These are phyloP conservation scores for thale cress (Arabidopsis thaliana) DNA, from an alignment of 345 rosid species.

Conservation along the genomic window TAIR10.1 NC_003076.8:1780001-1780500, in stretches of 20 bases:
- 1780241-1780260: slow-evolving; percentile 20
- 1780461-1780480: slow-evolving; percentile 54
- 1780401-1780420: slow-evolving; percentile 89
- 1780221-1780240: slow-evolving; percentile 11
- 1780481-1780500: not conserved
- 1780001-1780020: slow-evolving; percentile 5
- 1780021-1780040: slow-evolving; percentile 19
- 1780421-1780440: slow-evolving; percentile 75
- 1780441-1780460: slow-evolving; percentile 72
- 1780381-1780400: slow-evolving; percentile 59
- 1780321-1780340: slow-evolving; percentile 16
- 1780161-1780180: slow-evolving; percentile 12
- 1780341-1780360: not conserved
- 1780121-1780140: not conserved
- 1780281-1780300: slow-evolving; percentile 42
- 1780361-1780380: slow-evolving; percentile 17
- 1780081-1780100: slow-evolving; percentile 22
- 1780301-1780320: slow-evolving; percentile 42
- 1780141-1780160: not conserved
- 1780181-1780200: slow-evolving; percentile 14
- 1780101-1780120: slow-evolving; percentile 13
- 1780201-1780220: slow-evolving; percentile 27
- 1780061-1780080: slow-evolving; percentile 10
- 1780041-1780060: slow-evolving; percentile 22
- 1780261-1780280: slow-evolving; percentile 3